These are phyloP conservation scores for Penicillium sumatraense DNA, from an alignment of 2,329 filamentous ascomycete species.

Conservation along the genomic window DNA sequence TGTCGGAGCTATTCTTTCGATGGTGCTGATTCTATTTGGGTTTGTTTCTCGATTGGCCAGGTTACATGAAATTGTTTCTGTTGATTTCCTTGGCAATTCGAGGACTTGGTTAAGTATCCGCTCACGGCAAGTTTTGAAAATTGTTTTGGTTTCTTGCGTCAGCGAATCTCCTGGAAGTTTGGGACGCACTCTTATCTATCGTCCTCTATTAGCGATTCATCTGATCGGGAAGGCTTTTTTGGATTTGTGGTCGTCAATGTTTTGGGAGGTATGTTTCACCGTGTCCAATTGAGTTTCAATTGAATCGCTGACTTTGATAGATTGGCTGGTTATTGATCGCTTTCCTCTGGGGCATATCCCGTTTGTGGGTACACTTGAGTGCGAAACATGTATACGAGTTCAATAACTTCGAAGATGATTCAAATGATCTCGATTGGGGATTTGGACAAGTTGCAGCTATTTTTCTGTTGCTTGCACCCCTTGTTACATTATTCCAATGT, in stretches of 20 bases:
- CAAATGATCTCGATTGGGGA: conserved; percentile 3
- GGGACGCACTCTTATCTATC: not conserved
- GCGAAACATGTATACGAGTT: not conserved
- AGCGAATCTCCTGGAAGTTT: not conserved
- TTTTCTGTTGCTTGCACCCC: conserved; percentile 3
- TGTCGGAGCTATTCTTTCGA: not conserved
- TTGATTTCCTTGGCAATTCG: not conserved
- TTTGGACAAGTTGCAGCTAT: conserved; percentile 10
- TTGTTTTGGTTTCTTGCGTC: too few relatives aligned
- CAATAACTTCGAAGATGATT: not conserved
- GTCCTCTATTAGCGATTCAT: not conserved
- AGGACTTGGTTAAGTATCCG: not conserved
- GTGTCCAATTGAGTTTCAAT: not conserved
- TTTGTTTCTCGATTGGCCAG: conserved; percentile 4
- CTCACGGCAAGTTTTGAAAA: not conserved
- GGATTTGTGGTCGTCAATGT: conserved; percentile 7
- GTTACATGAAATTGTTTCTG: conserved; percentile 6
- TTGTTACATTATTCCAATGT: not conserved
- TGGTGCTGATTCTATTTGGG: not conserved
- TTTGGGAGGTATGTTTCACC: conserved; percentile 1
- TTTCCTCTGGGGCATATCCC: conserved; percentile 7
- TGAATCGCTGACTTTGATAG: not conserved
- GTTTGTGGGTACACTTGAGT: not conserved
- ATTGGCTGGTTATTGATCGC: conserved; percentile 6
- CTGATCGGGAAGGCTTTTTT: not conserved